Evolutionary conservation across 2,329 filamentous ascomycete species (phyloP), one percentile per base, ranked within the genome.

Genomic region (Laburnicola sp.): DNA sequence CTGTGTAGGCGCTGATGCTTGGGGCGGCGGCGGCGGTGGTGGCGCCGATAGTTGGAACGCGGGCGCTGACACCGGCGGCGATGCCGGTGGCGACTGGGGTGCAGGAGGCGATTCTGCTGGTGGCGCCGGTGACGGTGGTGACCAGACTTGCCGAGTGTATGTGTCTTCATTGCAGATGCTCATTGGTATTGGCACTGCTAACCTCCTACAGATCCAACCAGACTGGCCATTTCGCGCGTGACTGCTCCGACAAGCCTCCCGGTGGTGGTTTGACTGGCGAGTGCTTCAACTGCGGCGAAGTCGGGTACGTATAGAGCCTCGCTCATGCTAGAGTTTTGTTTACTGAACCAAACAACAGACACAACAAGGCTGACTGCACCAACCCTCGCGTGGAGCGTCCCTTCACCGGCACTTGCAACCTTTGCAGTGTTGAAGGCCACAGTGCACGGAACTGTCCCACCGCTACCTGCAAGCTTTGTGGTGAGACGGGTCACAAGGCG

Each of bases 381-480:
- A 84, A 86, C 48, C 78, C 80, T 11, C 73, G 72, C 25, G 79
- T 82, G 45, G 75, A 78, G 50, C 76, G 75, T 45, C 65, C 74
- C 9, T 82, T 82, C 65, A 77, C 75, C 41, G 82, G 85, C 2
- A 80, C 74, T 7, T 90, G 86, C 73, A 82, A 81, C 56, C 75
- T 81, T 68, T 85, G 82, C 58, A 72, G 76, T 11, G 61, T 78
- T 51, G 66, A 76, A 30, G 82, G 82, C 21, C 82, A 86, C 56
- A 75, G 82, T 61, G 75, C 80, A 45, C 78, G 80, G 21, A 84
- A 87, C 45, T 91, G 88, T 57, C 86, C 86, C 1, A 82, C 82
- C 5, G 76, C 84, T 74, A 61, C 54, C 45, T 84, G 81, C 66
- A 81, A 78, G 59, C 80, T 83, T 52, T 83, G 81, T 71, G 76